Conservation (phyloP, 23 red algal genomes). For the Agarophyton chilense region DNA sequence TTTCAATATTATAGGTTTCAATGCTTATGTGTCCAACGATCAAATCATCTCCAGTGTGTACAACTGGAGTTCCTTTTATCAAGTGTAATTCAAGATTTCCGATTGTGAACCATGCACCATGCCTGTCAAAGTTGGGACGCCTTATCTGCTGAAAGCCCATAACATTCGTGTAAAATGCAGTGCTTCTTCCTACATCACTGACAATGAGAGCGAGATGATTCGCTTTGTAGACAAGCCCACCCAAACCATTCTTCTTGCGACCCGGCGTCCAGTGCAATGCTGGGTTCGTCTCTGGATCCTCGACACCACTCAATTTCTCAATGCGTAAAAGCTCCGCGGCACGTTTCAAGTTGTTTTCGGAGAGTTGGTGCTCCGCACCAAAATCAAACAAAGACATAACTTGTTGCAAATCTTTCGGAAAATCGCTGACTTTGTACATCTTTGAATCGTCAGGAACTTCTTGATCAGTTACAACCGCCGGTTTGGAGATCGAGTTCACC, state of each 20-base stretch:
- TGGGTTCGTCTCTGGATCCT: neutral
- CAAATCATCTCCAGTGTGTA: conserved; percentile 14
- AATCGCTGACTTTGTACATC: neutral
- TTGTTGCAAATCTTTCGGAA: neutral
- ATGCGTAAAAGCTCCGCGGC: conserved; percentile 1
- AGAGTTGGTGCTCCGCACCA: neutral
- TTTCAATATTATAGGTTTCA: conserved; percentile 44
- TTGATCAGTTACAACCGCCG: neutral
- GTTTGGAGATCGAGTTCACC: neutral
- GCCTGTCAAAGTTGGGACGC: conserved; percentile 41
- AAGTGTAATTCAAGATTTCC: conserved; percentile 54
- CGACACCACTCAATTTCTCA: neutral
- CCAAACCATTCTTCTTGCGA: conserved; percentile 25
- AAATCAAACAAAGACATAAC: conserved; percentile 31
- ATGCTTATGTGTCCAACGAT: conserved; percentile 55
- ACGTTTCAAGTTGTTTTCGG: neutral
- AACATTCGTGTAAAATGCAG: conserved; percentile 32
- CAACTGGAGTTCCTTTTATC: conserved; percentile 43
- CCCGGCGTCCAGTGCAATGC: conserved; percentile 17
- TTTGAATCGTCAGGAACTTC: neutral
- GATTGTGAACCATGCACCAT: conserved; percentile 62
- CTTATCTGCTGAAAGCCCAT: conserved; percentile 51
- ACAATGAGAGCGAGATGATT: conserved; percentile 53
- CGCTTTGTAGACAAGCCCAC: conserved; percentile 24
- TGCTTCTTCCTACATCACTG: conserved; percentile 31